A percentile compares a stretch with the other conserved stretches of the same genome.
These are phyloP conservation scores for Populus deltoides DNA, from an alignment of 345 rosid genomes.

Conservation along the genomic window DNA sequence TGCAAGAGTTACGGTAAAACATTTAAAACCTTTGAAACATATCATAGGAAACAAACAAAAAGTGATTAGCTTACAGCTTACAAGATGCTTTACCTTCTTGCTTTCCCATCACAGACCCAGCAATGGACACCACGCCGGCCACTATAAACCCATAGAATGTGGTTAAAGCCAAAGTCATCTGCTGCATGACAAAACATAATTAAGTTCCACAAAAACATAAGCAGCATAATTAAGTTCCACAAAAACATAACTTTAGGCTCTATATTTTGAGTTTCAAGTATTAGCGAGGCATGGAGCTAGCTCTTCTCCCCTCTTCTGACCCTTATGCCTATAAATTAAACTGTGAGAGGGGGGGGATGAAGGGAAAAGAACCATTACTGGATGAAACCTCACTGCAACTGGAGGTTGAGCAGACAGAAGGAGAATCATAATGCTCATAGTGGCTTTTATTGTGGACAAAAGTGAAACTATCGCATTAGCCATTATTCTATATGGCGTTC, in stretches of 20 bases:
- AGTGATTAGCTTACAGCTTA: neutral
- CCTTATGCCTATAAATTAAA: neutral
- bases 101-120: slow-evolving; percentile 96
- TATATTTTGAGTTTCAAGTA: neutral
- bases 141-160: slow-evolving; percentile 90
- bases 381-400: neutral
- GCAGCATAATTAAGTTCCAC: neutral
- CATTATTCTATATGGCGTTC: neutral
- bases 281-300: neutral
- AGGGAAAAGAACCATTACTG: neutral
- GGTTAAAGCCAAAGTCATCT: slow-evolving; percentile 92
- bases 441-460: too few relatives aligned
- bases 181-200: slow-evolving; percentile 41
- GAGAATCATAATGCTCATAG: neutral
- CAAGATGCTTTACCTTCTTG: slow-evolving; percentile 58
- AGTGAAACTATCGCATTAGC: neutral
- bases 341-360: neutral
- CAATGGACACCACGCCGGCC: slow-evolving; percentile 98
- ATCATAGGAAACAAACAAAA: neutral
- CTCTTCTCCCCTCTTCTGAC: neutral
- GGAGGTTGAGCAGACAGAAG: neutral
- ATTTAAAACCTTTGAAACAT: slow-evolving; percentile 1
- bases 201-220: neutral
- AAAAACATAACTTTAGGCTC: neutral
- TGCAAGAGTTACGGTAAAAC: slow-evolving; percentile 26